These are phyloP conservation scores for Aspergillus phoenicis DNA, from an alignment of 2,329 filamentous ascomycete genomes.

Conservation along the genomic window DNA sequence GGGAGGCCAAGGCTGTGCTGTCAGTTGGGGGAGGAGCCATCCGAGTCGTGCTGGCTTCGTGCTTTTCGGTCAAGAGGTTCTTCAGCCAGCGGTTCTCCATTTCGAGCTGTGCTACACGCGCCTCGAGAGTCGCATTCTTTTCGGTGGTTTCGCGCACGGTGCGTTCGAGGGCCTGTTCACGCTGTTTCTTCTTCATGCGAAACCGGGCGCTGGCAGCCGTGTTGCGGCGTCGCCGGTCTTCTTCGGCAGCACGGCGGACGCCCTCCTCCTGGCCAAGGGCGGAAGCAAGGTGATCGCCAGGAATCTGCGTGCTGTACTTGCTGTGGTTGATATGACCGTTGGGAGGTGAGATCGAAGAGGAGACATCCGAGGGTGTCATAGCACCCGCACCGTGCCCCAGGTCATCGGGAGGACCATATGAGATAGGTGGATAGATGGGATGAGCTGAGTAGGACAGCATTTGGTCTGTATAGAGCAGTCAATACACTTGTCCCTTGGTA, in stretches of 20 bases:
- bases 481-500: conserved; percentile 38
- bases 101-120: conserved; percentile 74
- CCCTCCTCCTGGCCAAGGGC: conserved; percentile 68
- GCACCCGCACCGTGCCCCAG: conserved; percentile 38
- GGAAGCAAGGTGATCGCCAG: conserved; percentile 44
- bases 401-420: conserved; percentile 40
- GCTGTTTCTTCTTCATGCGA: conserved; percentile 94
- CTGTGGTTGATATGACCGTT: conserved; percentile 43
- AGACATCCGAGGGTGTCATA: conserved; percentile 46
- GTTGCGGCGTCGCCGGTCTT: conserved; percentile 87
- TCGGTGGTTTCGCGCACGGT: conserved; percentile 81
- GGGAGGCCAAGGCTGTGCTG: conserved; percentile 25
- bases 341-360: conserved; percentile 45
- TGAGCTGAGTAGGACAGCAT: conserved; percentile 43
- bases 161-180: conserved; percentile 81
- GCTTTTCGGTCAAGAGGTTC: conserved; percentile 80
- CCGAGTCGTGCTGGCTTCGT: conserved; percentile 47
- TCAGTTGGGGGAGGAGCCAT: conserved; percentile 29
- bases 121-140: conserved; percentile 73
- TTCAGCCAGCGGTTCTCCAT: conserved; percentile 82
- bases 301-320: conserved; percentile 44
- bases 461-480: conserved; percentile 43
- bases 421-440: conserved; percentile 42
- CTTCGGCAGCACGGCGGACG: conserved; percentile 74
- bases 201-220: conserved; percentile 87